Conservation (phyloP, 2,329 filamentous ascomycete genomes). For the Chrysoporthe austroafricana region DNA sequence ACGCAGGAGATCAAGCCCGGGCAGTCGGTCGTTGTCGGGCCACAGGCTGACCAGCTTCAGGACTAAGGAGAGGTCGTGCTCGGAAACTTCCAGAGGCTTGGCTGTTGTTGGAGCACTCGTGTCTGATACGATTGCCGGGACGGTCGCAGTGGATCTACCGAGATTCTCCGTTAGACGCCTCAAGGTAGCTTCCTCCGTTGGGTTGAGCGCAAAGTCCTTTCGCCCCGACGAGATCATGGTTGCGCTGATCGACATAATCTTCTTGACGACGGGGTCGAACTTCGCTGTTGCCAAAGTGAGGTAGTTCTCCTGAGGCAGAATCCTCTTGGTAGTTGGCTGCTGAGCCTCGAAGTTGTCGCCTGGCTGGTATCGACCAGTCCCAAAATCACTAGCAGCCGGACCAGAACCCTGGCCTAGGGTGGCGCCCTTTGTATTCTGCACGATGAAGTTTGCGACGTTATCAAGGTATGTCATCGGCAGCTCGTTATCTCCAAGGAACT, state of each 20-base stretch:
- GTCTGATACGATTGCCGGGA: slow-evolving; percentile 23
- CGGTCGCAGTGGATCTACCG: slow-evolving; percentile 54
- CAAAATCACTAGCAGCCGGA: slow-evolving; percentile 66
- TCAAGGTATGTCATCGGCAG: slow-evolving; percentile 87
- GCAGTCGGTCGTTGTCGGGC: slow-evolving; percentile 79
- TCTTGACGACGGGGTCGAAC: slow-evolving; percentile 72
- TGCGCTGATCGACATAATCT: slow-evolving; percentile 75
- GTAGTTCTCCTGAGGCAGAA: slow-evolving; percentile 79
- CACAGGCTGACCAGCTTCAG: slow-evolving; percentile 76
- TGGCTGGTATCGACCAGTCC: slow-evolving; percentile 77
- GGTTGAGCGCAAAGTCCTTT: slow-evolving; percentile 75
- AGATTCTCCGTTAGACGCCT: slow-evolving; percentile 64
- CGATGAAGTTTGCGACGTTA: slow-evolving; percentile 90
- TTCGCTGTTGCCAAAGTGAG: slow-evolving; percentile 78
- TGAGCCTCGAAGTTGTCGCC: slow-evolving; percentile 54
- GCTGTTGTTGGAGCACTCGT: slow-evolving; percentile 13
- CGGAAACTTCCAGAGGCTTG: slow-evolving; percentile 37
- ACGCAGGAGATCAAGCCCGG: slow-evolving; percentile 86
- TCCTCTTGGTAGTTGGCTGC: slow-evolving; percentile 53
- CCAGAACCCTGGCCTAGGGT: slow-evolving; percentile 69
- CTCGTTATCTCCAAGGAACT: slow-evolving; percentile 88
- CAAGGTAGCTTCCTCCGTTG: slow-evolving; percentile 69
- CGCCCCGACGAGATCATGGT: slow-evolving; percentile 70
- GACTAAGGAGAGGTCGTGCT: slow-evolving; percentile 63
- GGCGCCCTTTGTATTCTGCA: slow-evolving; percentile 84